These are phyloP conservation scores for Candida argentea DNA, from an alignment of 805 yeast species.

Conservation along the genomic window DNA sequence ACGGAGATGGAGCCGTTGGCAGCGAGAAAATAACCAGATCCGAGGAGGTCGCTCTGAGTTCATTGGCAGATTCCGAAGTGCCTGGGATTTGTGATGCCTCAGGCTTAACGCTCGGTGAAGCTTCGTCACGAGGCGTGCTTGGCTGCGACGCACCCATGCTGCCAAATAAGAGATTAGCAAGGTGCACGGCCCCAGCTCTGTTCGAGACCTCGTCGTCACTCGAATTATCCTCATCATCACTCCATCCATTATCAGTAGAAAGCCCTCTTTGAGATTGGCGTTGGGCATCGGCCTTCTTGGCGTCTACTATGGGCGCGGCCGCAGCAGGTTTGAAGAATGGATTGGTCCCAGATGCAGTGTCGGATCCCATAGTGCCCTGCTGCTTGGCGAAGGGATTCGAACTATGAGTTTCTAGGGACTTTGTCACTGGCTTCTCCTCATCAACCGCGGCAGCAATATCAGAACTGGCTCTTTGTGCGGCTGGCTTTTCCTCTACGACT, in stretches of 20 bases:
- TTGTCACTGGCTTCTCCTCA: neutral
- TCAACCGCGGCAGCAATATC: slow-evolving; percentile 1
- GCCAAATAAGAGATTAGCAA: slow-evolving; percentile 44
- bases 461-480: slow-evolving; percentile 5
- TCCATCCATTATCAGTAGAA: slow-evolving; percentile 35
- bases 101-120: slow-evolving; percentile 4
- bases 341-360: slow-evolving; percentile 21
- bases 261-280: slow-evolving; percentile 61
- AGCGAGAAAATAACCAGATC: too few species aligned
- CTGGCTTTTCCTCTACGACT: slow-evolving; percentile 1
- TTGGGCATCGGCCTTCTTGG: slow-evolving; percentile 56
- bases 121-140: slow-evolving; percentile 1
- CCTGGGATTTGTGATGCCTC: slow-evolving; percentile 2
- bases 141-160: slow-evolving; percentile 35
- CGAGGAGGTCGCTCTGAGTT: neutral
- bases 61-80: neutral
- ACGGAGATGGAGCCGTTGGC: too few species aligned
- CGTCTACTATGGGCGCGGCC: slow-evolving; percentile 32
- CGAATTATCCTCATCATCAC: slow-evolving; percentile 30
- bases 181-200: slow-evolving; percentile 44
- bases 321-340: slow-evolving; percentile 50
- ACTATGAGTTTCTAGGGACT: slow-evolving; percentile 12
- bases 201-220: slow-evolving; percentile 42
- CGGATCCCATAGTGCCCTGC: slow-evolving; percentile 4
- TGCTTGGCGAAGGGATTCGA: slow-evolving; percentile 43